Evolutionary conservation across 768 basidiomycete species (phyloP).

Genomic region (Gloeopeniophorella convolvens): DNA sequence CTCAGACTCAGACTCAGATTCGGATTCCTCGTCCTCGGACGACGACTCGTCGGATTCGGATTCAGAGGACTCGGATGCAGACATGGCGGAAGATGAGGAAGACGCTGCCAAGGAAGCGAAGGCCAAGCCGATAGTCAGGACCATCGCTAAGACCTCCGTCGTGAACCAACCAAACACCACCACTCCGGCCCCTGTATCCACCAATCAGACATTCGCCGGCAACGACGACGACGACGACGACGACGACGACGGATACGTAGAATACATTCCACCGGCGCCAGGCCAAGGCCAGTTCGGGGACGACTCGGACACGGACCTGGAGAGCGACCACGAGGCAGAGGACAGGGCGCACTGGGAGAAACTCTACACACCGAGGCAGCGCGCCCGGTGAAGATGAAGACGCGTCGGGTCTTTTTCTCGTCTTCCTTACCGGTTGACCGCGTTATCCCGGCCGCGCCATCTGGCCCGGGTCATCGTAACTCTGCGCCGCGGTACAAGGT

Average conservation of each 20-base stretch:
- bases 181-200: neutral
- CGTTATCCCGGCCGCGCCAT: no score
- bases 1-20: neutral
- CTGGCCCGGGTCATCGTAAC: no score
- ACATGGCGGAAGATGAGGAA: neutral
- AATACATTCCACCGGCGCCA: neutral
- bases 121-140: neutral
- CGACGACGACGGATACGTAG: neutral
- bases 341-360: neutral
- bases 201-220: no score
- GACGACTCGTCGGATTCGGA: neutral
- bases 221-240: neutral
- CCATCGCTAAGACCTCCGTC: neutral
- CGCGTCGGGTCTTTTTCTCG: no score
- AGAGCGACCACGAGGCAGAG: slow-evolving; percentile 1
- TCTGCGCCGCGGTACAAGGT: no score
- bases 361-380: neutral
- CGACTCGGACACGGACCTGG: neutral
- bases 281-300: neutral
- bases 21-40: neutral
- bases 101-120: neutral
- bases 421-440: no score
- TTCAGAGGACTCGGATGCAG: neutral
- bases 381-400: no score
- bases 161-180: neutral